phyloP scores from a whole-genome alignment of 805 yeast species.

The Monosporozyma yasuniensis region DNA sequence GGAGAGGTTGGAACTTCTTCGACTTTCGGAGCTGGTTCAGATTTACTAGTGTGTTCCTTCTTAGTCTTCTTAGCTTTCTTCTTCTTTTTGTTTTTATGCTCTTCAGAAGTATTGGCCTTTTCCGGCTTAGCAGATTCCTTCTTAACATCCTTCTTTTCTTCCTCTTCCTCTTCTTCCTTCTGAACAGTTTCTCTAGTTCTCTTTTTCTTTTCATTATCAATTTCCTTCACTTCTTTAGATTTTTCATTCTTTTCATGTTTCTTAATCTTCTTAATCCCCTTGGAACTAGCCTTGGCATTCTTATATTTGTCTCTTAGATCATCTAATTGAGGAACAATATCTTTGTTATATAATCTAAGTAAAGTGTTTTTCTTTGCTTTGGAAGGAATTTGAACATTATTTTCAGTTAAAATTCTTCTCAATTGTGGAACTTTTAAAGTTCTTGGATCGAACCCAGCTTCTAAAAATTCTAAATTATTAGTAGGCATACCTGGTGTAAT shows the following conservation, averaged over 20 bases:
- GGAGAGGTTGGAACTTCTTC: not conserved
- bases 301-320: conserved; percentile 31
- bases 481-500: too few species aligned
- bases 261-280: conserved; percentile 6
- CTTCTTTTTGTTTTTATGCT: conserved; percentile 2
- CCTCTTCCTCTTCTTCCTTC: not conserved
- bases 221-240: conserved; percentile 1
- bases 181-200: conserved; percentile 4
- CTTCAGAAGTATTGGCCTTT: not conserved
- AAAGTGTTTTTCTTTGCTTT: conserved; percentile 61
- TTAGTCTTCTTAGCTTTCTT: not conserved
- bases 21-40: not conserved
- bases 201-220: conserved; percentile 8
- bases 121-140: conserved; percentile 4
- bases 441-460: conserved; percentile 53
- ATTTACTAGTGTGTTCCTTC: conserved; percentile 14
- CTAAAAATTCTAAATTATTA: conserved; percentile 9
- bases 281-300: conserved; percentile 15
- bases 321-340: conserved; percentile 43
- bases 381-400: conserved; percentile 48
- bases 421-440: conserved; percentile 58
- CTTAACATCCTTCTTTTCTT: conserved; percentile 6
- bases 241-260: conserved; percentile 4
- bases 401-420: conserved; percentile 51
- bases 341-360: conserved; percentile 42